Base-by-base conservation (phyloP, 1,284 basidiomycete genomes). In the Schizophyllum commune region DNA sequence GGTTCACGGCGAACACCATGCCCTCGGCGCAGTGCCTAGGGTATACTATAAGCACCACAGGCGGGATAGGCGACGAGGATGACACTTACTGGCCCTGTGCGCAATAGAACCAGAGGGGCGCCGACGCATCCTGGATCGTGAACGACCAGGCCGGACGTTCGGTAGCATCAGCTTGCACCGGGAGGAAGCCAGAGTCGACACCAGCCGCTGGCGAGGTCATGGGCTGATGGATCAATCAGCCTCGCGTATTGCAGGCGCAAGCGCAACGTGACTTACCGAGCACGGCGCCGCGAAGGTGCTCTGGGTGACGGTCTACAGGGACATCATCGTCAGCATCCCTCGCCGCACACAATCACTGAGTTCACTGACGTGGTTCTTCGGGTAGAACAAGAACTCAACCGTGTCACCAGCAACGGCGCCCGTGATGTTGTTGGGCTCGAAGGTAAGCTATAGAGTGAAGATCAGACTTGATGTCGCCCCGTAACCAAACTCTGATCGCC, bases 1-100 rank as follows among this genome's bases (percentile, higher is more conserved):
- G 67, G 65, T 71, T 71, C 9, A 71, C 60, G 56, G 69, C 67
- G 65, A 70, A 70, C 54, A 71, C 70, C 70, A 70, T 70, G 32
- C 70, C 69, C 33, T 59, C 52, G 1, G 27, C 7, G 54, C 63
- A 64, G 57, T 64, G 60, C 19, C 20, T 21, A 13, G 20, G 11
- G 53, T 55, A 3, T 4, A 2, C 7, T 3, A 52, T 55, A 21
- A 55, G 53, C 53, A 13, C 11, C 15, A 19, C 19, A n/a, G 11
- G 9, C 39, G 11, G 22, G 1, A 17, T 11, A 51, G 54, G 55
- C 11, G 52, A 11, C 51, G 39, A 21, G 52, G 6, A 17, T 6
- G 15, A 32, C 53, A 55, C 64, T 19, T 57, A 65, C 66, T 39
- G 62, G 22, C 62, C 62, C 62, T 70, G 69, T 2, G 60, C 62